Evolutionary conservation across 2,329 filamentous ascomycete species (phyloP), one percentile per base, ranked within the genome.

Genomic region (Claviceps sp.): DNA sequence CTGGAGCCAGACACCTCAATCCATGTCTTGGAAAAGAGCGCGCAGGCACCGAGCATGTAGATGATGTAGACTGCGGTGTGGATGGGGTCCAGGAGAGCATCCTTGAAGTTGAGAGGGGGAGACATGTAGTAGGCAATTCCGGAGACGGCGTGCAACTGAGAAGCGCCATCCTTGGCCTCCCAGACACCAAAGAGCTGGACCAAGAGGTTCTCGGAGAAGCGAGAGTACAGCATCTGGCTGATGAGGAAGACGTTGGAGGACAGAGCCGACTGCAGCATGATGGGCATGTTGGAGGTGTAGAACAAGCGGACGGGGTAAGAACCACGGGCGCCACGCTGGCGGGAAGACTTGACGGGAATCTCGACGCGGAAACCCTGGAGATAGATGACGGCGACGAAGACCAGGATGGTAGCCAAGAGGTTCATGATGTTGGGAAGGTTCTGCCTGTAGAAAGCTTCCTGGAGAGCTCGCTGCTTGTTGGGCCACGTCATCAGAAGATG

Each of bases 241-340:
- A 98, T 89, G 59, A 98, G 78, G 84, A 98, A 98, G 73, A 98
- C 82, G 80, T 98, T 98, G 79, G 91, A 96, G 60, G 89, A 95
- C 61, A 98, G 82, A 62, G 93, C 93, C 47, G 91, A 97, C 78
- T 98, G 94, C 70, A 98, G 81, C 93, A 98, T 98, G 75, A 98
- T 98, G 68, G 93, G 93, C 94, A 98, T 98, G 85, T 98, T 98
- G 70, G 90, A 96, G 68, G 93, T 98, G 78, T 98, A 98, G 83
- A 98, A 98, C 55, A 98, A 87, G 66, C 94, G 91, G 70, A 98
- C 83, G 64, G 93, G 93, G 81, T 97, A 98, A 42, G 90, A 95
- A 65, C 91, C 94, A 65, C 93, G 91, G 69, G 95, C 93, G 72
- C 93, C 93, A 79, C 93, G 90, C 81, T 98, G 93, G 74, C 93